Percentiles rank a stretch among this genome's conserved stretches.
phyloP scores from a whole-genome alignment of 176 grass and related monocot genomes.

The Lolium multiflorum region DNA sequence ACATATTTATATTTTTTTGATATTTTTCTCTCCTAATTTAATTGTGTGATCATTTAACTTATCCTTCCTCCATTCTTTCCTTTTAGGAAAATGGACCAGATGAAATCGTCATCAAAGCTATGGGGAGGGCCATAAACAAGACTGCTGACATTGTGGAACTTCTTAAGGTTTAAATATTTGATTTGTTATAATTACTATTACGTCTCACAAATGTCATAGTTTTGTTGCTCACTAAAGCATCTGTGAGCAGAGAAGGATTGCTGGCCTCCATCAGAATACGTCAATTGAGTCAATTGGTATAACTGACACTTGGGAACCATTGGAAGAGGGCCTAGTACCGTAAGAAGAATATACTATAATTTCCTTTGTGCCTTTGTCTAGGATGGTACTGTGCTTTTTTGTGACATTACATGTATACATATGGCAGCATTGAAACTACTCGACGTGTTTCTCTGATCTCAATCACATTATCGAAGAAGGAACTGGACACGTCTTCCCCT shows the following conservation, averaged over 20 bases:
- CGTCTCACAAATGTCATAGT: too few species aligned
- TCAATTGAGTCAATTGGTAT: conserved; percentile 62
- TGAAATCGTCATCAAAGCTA: conserved; percentile 68
- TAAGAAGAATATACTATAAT: too few species aligned
- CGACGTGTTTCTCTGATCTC: conserved; percentile 71
- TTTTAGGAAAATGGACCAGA: conserved; percentile 38
- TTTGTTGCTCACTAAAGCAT: neutral
- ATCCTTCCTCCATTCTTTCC: neutral
- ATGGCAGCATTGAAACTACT: conserved; percentile 63
- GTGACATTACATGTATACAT: neutral
- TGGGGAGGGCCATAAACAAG: conserved; percentile 77
- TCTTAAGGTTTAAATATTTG: conserved; percentile 51
- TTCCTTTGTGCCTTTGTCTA: too few species aligned
- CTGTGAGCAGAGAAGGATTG: conserved; percentile 67
- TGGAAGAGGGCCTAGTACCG: conserved; percentile 59
- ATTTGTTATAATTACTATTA: neutral
- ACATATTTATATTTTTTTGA: too few species aligned
- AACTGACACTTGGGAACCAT: conserved; percentile 74
- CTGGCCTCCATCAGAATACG: conserved; percentile 66
- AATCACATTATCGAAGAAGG: conserved; percentile 76
- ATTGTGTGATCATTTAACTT: neutral
- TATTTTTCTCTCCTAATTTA: too few species aligned
- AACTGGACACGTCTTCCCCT: conserved; percentile 59
- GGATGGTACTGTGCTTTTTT: neutral
- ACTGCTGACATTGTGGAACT: conserved; percentile 61